A percentile compares a stretch with the other conserved stretches of the same genome.
phyloP scores from a whole-genome alignment of 2,329 filamentous ascomycete genomes.

The Microsporum ferrugineum region DNA sequence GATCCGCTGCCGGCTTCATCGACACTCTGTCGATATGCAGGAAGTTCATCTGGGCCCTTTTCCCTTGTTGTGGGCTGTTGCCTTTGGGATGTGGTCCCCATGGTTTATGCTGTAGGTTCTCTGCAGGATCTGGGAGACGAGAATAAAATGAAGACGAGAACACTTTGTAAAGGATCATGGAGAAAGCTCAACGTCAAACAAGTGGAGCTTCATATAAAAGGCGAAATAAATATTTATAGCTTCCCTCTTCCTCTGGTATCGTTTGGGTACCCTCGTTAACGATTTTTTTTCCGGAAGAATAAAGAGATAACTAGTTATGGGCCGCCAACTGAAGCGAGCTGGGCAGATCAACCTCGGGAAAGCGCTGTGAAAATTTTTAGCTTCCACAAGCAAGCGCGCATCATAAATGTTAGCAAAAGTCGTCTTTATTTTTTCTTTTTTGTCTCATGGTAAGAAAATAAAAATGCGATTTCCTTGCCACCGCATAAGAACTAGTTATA shows the following conservation, averaged over 20 bases:
- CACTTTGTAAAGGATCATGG: background rate
- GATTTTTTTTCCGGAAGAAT: background rate
- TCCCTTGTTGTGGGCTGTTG: background rate
- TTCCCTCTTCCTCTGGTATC: background rate
- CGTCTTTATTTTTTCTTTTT: background rate
- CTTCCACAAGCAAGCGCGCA: background rate
- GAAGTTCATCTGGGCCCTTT: background rate
- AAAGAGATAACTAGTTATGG: background rate
- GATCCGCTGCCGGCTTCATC: background rate
- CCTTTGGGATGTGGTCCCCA: background rate
- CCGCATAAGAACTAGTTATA: too few relatives aligned
- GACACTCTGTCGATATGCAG: background rate
- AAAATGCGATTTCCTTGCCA: too few relatives aligned
- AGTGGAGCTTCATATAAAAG: background rate
- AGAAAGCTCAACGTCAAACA: background rate
- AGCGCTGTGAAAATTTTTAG: background rate
- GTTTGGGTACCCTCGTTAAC: background rate
- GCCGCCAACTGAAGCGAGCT: background rate
- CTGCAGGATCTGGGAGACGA: background rate
- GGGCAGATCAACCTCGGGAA: background rate
- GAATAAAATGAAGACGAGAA: background rate
- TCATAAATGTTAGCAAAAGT: background rate
- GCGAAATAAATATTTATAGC: background rate
- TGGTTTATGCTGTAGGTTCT: background rate
- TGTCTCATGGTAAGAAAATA: background rate